A percentile compares a stretch with the other conserved stretches of the same genome.
Conservation (phyloP, 192 early-diverging fungal genomes). For the Entomortierella parvispora region DNA sequence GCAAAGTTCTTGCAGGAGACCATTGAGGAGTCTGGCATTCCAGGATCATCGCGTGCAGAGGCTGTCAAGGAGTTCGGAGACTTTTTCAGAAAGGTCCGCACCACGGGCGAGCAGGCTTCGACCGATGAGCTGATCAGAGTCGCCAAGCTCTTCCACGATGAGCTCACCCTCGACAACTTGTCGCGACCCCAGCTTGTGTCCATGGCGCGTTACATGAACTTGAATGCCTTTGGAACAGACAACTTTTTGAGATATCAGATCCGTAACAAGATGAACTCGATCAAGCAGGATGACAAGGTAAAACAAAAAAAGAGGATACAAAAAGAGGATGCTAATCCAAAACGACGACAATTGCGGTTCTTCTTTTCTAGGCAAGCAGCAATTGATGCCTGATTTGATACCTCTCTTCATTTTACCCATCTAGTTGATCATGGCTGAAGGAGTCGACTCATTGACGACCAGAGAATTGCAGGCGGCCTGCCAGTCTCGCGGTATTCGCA, state of each 20-base stretch:
- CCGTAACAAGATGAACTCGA: slow-evolving; percentile 84
- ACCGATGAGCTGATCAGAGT: slow-evolving; percentile 85
- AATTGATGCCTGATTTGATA: not conserved
- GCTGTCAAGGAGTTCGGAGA: slow-evolving; percentile 79
- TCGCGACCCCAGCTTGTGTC: slow-evolving; percentile 94
- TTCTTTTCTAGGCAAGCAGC: no score
- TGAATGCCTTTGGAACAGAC: slow-evolving; percentile 98
- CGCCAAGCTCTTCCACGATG: slow-evolving; percentile 92
- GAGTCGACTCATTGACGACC: slow-evolving; percentile 88
- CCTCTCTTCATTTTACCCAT: slow-evolving; percentile 1
- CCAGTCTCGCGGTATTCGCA: slow-evolving; percentile 88
- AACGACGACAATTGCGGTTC: no score
- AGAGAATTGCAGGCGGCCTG: slow-evolving; percentile 91
- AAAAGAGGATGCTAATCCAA: not conserved
- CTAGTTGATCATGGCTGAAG: slow-evolving; percentile 84
- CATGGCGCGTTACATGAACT: slow-evolving; percentile 95
- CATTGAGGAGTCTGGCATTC: slow-evolving; percentile 82
- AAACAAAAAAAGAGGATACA: not conserved
- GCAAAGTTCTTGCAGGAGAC: slow-evolving; percentile 93
- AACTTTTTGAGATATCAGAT: slow-evolving; percentile 94
- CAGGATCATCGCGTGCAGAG: slow-evolving; percentile 58
- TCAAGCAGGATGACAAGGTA: slow-evolving; percentile 88
- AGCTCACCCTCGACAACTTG: slow-evolving; percentile 92
- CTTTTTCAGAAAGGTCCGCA: slow-evolving; percentile 86
- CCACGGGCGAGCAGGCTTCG: slow-evolving; percentile 81